Percentiles rank a stretch among this genome's conserved stretches.
phyloP scores from a whole-genome alignment of 257 asterid species.

The Capsicum chinense region DNA sequence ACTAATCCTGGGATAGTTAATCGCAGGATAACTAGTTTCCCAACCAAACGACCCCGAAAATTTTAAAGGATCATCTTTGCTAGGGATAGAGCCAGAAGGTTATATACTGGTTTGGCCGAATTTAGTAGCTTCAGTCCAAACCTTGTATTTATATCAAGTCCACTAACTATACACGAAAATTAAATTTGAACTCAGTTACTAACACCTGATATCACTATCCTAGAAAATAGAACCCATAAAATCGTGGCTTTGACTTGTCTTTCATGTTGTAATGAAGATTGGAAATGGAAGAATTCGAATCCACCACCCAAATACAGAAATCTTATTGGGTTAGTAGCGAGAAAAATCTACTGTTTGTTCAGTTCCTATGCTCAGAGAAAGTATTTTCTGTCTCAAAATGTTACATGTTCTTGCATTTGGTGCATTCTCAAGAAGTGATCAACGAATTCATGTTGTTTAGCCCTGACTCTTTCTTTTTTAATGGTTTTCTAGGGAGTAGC shows the following conservation, averaged over 20 bases:
- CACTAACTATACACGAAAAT: neutral
- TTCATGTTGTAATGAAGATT: neutral
- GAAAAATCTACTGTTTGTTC: neutral
- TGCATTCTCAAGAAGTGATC: neutral
- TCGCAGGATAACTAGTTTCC: too few species aligned
- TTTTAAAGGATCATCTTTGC: neutral
- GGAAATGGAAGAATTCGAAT: neutral
- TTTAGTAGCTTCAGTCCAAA: neutral
- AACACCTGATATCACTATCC: neutral
- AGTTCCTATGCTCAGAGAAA: neutral
- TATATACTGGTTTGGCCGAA: neutral
- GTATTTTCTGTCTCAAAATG: neutral
- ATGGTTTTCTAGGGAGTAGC: constrained; percentile 41
- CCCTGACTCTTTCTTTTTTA: neutral
- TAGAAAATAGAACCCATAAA: neutral
- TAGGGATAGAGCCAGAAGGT: neutral
- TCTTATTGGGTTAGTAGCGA: too few species aligned
- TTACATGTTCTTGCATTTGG: neutral
- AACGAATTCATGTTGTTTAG: neutral
- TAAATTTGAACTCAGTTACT: neutral
- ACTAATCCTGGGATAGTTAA: too few species aligned
- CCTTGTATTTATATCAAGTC: neutral
- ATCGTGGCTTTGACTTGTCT: neutral
- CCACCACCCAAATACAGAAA: neutral
- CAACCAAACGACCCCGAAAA: too few species aligned